Conservation (phyloP, 495 filamentous ascomycete genomes). For the Amphirosellinia nigrospora region DNA sequence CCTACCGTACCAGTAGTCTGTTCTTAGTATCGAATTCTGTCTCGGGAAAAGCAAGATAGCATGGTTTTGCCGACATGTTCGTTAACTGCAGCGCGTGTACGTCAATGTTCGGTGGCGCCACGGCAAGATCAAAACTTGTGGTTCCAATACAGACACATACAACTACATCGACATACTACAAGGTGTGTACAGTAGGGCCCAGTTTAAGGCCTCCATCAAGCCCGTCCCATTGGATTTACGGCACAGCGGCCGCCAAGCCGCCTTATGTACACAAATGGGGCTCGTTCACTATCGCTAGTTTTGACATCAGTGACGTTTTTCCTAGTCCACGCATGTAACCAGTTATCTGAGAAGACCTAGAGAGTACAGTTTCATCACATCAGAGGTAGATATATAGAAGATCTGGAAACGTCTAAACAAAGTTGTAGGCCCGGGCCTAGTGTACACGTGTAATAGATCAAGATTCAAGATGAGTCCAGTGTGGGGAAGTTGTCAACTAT, state of each 20-base stretch:
- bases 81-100: too few relatives aligned
- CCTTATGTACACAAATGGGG: constrained; percentile 15
- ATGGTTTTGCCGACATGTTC: too few relatives aligned
- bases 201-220: constrained; percentile 5
- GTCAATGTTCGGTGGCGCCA: background rate
- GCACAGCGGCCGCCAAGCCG: constrained; percentile 25
- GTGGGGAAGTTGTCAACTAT: constrained; percentile 1
- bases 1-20: too few relatives aligned
- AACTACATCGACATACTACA: too few relatives aligned
- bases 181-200: background rate
- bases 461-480: background rate
- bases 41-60: background rate
- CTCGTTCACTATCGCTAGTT: background rate
- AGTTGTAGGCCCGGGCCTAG: background rate
- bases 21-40: background rate
- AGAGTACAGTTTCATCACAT: background rate
- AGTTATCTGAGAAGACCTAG: background rate
- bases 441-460: background rate
- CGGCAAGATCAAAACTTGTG: background rate
- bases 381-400: background rate
- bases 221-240: constrained; percentile 18
- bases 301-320: background rate
- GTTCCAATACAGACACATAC: background rate
- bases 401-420: background rate
- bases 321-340: background rate